Evolutionary conservation across 768 basidiomycete genomes (phyloP), one percentile per base, ranked within the genome.

Genomic region (Xerocomus spinulosus): DNA sequence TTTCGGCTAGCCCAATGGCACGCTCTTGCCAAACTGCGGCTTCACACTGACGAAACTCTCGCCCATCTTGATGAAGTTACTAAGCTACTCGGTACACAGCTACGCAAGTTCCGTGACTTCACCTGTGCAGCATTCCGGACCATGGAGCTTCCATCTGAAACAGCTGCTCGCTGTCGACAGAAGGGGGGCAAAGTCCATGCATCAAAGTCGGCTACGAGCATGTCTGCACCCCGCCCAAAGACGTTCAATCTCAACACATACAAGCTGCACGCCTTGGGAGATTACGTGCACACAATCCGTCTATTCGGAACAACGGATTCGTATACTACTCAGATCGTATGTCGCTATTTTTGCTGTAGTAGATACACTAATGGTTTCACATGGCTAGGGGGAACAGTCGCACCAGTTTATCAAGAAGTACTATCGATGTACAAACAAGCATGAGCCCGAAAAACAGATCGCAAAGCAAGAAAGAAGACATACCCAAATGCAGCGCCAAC

Each of bases 351-450:
- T n/a, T n/a, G n/a, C n/a, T n/a, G n/a, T n/a, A n/a, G n/a, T n/a
- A n/a, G n/a, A n/a, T n/a, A n/a, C n/a, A n/a, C n/a, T n/a, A n/a
- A n/a, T n/a, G n/a, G n/a, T n/a, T n/a, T n/a, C n/a, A n/a, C n/a
- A n/a, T n/a, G n/a, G n/a, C n/a, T n/a, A 71, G 70, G 67, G 69
- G 6, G 68, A 73, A 43, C 55, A 61, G 1, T 50, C 67, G 5
- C 71, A 72, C 44, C 62, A 52, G 0, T 46, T 48, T 0, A 50
- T 68, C 6, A 73, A 73, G 40, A 42, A 39, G 20, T 54, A 56
- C 10, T 66, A 70, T 44, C 44, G 28, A 3, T 51, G 57, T 4
- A 63, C 64, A 1, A 66, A 60, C 48, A 64, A 64, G 44, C 42
- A 49, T 1, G 33, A 56, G 1, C 14, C 37, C 2, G 29, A 30